Percentiles rank a stretch among this genome's conserved stretches.
Evolutionary conservation across 768 basidiomycete species (phyloP).

Genomic region (Thelephora ganbajun): DNA sequence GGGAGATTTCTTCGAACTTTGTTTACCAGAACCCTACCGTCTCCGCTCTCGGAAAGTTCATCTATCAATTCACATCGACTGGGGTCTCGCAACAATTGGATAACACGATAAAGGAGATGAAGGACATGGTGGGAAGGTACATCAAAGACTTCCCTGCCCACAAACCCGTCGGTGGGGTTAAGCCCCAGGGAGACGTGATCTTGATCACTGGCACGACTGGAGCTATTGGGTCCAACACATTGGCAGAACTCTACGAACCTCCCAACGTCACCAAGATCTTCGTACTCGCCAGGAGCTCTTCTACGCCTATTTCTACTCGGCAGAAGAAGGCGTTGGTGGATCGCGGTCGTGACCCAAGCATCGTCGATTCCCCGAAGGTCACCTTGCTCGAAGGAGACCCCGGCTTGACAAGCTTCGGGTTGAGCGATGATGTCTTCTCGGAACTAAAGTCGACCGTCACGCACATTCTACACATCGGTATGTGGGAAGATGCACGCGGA

Average conservation of each 20-base stretch:
- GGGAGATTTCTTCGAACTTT: conserved; percentile 15
- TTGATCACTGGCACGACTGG: conserved; percentile 22
- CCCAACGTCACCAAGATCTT: conserved; percentile 12
- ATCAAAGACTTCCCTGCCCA: conserved; percentile 9
- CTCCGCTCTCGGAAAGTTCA: conserved; percentile 12
- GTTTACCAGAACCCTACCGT: conserved; percentile 29
- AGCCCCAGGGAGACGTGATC: conserved; percentile 10
- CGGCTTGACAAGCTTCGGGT: conserved; percentile 4
- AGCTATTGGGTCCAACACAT: conserved; percentile 15
- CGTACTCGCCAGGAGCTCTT: conserved; percentile 13
- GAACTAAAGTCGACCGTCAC: conserved; percentile 10
- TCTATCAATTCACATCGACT: conserved; percentile 3
- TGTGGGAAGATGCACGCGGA: conserved; percentile 14
- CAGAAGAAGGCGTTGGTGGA: conserved; percentile 8
- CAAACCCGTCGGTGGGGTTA: background rate
- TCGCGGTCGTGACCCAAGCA: conserved; percentile 5
- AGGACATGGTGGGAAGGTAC: conserved; percentile 28
- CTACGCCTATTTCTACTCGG: background rate
- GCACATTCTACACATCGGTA: conserved; percentile 25
- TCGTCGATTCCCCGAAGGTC: conserved; percentile 4
- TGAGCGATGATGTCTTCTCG: conserved; percentile 3
- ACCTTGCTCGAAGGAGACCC: conserved; percentile 7
- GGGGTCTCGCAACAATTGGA: background rate
- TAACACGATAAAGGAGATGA: conserved; percentile 15
- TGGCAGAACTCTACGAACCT: conserved; percentile 11